Evolutionary conservation across 2,329 filamentous ascomycete genomes (phyloP), one percentile per base, ranked within the genome.

Genomic region (Fusarium chaquense): DNA sequence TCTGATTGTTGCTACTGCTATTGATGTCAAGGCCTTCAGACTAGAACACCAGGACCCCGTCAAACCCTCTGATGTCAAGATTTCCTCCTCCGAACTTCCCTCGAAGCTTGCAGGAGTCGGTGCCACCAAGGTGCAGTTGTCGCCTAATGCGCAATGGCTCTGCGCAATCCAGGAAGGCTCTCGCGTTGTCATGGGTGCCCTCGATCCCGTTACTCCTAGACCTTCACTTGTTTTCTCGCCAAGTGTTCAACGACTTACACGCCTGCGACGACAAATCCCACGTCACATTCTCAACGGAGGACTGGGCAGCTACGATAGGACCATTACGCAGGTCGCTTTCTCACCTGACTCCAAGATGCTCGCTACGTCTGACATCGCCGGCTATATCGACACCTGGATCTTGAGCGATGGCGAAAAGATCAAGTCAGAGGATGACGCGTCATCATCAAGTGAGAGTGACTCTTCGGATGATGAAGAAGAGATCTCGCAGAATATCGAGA

Each of bases 301-400:
- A 9, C 84, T 93, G 56, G 91, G 91, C n/a, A 81, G 82, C 28
- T 98, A 98, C 79, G 89, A 93, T 67, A 87, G 91, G 76, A 90
- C 86, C 45, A 89, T 98, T 70, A 90, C 87, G 36, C 91, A 93
- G 56, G 79, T 91, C 28, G 85, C 90, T 3, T 98, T 98, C 78
- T 94, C 94, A 12, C 84, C 90, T 7, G 91, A 97, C 77, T 93
- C 92, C 76, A 89, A 87, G 70, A 87, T 97, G 67, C 82, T 98
- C 47, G 94, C 91, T 11, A 88, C 90, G 32, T 90, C 91, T 49
- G 95, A 98, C 78, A 81, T 98, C 54, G 90, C 91, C 44, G 96
- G 96, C 44, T 93, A 90, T 78, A 84, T 98, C 33, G 94, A 98
- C 76, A 93, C 91, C 20, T 99, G 94, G 92, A 82, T 93, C 2